These are phyloP conservation scores for Aspergillus calidoustus DNA, from an alignment of 2,329 filamentous ascomycete genomes.

Conservation along the genomic window DNA sequence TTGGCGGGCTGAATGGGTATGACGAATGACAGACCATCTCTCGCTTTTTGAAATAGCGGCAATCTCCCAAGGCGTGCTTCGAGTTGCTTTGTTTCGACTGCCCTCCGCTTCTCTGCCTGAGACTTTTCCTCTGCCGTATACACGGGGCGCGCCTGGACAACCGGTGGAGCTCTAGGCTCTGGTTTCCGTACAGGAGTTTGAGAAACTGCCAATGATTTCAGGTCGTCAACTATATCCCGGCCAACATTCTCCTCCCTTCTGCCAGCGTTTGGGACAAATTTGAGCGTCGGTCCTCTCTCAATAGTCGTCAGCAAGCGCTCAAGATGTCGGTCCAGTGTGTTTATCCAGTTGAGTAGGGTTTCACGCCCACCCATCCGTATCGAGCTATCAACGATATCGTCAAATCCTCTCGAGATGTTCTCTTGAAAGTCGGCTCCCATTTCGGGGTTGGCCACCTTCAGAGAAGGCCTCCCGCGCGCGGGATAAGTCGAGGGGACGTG, in stretches of 20 bases:
- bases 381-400: conserved; percentile 61
- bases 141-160: conserved; percentile 47
- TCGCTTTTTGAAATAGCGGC: conserved; percentile 68
- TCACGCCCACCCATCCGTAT: conserved; percentile 47
- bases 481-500: conserved; percentile 70
- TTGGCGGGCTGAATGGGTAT: conserved; percentile 71
- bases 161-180: conserved; percentile 8
- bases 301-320: conserved; percentile 71
- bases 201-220: conserved; percentile 18
- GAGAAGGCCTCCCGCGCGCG: conserved; percentile 53
- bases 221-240: conserved; percentile 12
- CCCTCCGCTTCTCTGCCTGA: conserved; percentile 66
- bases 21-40: conserved; percentile 72
- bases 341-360: conserved; percentile 69
- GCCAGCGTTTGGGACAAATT: conserved; percentile 65
- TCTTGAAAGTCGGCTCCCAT: conserved; percentile 74
- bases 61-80: conserved; percentile 74
- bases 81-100: conserved; percentile 71
- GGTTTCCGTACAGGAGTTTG: not conserved
- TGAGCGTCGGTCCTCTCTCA: conserved; percentile 73
- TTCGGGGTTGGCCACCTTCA: conserved; percentile 70
- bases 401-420: conserved; percentile 78
- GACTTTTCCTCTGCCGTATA: conserved; percentile 65
- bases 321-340: conserved; percentile 72
- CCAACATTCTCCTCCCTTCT: conserved; percentile 34